Evolutionary conservation across 2,329 filamentous ascomycete genomes (phyloP).

Genomic region (Cryphonectria carpinicola): DNA sequence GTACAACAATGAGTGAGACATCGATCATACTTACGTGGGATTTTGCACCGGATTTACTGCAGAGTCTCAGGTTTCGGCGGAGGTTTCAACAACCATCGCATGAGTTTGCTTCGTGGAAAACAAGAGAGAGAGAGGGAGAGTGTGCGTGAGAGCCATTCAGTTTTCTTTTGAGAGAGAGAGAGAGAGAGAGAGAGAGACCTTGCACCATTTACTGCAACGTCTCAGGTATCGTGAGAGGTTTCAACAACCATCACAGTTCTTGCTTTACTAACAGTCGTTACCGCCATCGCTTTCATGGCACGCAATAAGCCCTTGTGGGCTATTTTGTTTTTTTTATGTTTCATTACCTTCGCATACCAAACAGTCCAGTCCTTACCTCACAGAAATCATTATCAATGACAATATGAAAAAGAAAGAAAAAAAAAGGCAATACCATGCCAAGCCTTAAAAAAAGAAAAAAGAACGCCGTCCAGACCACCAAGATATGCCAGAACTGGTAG

Average conservation of each 20-base stretch:
- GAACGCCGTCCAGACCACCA: conserved; percentile 24
- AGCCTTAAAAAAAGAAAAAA: conserved; percentile 21
- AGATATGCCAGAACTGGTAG: conserved; percentile 21
- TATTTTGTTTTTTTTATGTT: neutral
- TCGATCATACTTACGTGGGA: neutral
- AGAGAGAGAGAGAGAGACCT: neutral
- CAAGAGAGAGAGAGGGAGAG: neutral
- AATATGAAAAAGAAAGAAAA: conserved; percentile 18
- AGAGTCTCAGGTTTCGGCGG: neutral
- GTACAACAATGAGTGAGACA: neutral
- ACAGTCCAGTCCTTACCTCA: conserved; percentile 27
- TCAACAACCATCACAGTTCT: conserved; percentile 8
- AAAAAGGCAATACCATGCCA: conserved; percentile 24
- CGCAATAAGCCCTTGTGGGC: neutral
- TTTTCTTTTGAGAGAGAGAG: neutral
- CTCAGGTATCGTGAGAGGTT: neutral
- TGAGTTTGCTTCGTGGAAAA: neutral
- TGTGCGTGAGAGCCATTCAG: neutral
- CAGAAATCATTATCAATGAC: conserved; percentile 26
- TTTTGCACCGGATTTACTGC: conserved; percentile 8
- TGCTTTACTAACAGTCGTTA: conserved; percentile 16
- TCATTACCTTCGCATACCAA: conserved; percentile 7
- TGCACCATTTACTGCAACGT: conserved; percentile 5
- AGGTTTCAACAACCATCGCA: conserved; percentile 10
- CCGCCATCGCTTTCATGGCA: conserved; percentile 6